Base-by-base conservation (phyloP, 2,329 filamentous ascomycete genomes). In the Phialophora chinensis region DNA sequence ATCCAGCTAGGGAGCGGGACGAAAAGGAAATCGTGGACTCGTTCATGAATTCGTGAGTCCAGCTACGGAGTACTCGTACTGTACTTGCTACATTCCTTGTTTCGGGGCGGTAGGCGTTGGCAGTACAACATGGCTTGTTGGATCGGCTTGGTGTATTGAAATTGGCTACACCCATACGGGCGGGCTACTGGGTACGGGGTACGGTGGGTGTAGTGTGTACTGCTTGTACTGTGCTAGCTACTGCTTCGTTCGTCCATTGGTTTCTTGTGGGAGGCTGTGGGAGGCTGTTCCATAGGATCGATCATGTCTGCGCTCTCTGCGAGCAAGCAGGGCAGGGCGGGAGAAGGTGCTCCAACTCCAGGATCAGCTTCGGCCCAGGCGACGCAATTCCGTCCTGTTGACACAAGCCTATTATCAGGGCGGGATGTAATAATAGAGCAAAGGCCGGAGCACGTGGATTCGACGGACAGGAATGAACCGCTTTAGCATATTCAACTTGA, bases 1-100 rank as follows among this genome's bases (percentile, higher is more conserved):
- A 97, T 70, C 87, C 89, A 0, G 89, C 90, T 62, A 86, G 90
- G 58, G 93, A 93, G 1, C 85, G 86, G 55, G 83, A 84, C 17
- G 95, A 99, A 79, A 86, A 87, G 72, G 84, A 85, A 12, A 83
- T 85, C 12, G 90, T 93, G 1, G 84, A 84, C 3, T 83, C 85
- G 58, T 93, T 63, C 23, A 58, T 59, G 33, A 44, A 60, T 25
- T 17, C 56, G 8, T 66, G 60, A 69, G 20, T n/a, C 42, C 20
- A 10, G 17, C 27, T 27, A 11, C 8, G 7, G 11, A 35, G 23
- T 25, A 25, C 23, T 25, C 23, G 23, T 35, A 31, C 31, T 27
- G 27, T 31, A 31, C 29, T 31, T 31, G 7, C 29, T 12, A 12
- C 33, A 10, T 12, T 35, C 10, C 27, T 57, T 27, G 17, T 27